phyloP scores from a whole-genome alignment of 768 basidiomycete genomes.

The Lanmaoa pseudosensibilis region DNA sequence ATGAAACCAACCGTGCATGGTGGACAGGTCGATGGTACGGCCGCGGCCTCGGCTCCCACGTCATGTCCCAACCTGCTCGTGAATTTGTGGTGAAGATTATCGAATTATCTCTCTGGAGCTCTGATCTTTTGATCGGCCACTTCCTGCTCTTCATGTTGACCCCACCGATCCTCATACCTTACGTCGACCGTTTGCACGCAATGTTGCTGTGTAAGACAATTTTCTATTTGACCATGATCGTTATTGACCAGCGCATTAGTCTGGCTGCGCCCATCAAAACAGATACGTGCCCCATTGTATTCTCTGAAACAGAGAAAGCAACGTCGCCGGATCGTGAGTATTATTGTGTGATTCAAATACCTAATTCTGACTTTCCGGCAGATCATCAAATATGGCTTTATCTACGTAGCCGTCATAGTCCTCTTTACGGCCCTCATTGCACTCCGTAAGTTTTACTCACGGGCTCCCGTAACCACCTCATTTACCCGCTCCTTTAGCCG shows the following conservation, averaged over 20 bases:
- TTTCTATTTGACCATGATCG: conserved; percentile 6
- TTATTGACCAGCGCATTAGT: conserved; percentile 47
- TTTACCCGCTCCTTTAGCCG: conserved; percentile 42
- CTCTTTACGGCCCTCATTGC: conserved; percentile 76
- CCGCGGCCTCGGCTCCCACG: conserved; percentile 84
- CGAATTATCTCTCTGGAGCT: conserved; percentile 93
- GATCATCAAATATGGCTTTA: conserved; percentile 81
- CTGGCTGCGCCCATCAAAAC: conserved; percentile 94
- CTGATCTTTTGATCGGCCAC: conserved; percentile 87
- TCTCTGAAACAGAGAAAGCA: conserved; percentile 87
- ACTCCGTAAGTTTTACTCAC: conserved; percentile 58
- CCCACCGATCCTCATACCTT: conserved; percentile 85
- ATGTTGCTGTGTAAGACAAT: conserved; percentile 71
- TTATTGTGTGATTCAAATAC: neutral
- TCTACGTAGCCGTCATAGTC: conserved; percentile 69
- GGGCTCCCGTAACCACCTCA: conserved; percentile 8
- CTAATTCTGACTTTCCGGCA: conserved; percentile 28
- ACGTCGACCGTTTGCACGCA: conserved; percentile 88
- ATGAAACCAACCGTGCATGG: conserved; percentile 98
- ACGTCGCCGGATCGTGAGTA: conserved; percentile 82
- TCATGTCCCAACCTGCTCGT: conserved; percentile 96
- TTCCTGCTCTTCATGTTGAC: conserved; percentile 89
- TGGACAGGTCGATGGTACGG: conserved; percentile 99
- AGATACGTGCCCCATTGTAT: conserved; percentile 90
- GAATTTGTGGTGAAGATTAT: conserved; percentile 98